Conservation (phyloP, 148 eudicot genomes). For the Pharnaceum exiguum region DNA sequence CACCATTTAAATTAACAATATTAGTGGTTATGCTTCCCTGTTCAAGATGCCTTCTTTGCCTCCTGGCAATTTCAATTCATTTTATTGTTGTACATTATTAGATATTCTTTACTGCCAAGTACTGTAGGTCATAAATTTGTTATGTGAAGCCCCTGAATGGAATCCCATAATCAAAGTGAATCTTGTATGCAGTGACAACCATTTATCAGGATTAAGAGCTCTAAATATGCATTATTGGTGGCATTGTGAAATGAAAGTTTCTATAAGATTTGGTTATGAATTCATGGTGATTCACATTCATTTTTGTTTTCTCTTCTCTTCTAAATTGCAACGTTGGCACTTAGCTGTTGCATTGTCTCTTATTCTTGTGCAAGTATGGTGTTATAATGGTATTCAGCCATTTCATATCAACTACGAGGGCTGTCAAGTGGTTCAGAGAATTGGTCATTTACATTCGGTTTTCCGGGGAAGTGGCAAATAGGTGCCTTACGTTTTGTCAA, state of each 20-base stretch:
- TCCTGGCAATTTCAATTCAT: constrained; percentile 3
- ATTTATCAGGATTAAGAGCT: background rate
- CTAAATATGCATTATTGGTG: background rate
- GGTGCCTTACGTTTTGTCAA: no score
- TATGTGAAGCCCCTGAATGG: background rate
- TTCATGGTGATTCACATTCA: no score
- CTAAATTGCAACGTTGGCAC: no score
- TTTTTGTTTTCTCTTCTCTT: no score
- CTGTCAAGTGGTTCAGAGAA: no score
- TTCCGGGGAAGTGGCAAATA: no score
- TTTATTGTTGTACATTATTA: constrained; percentile 17
- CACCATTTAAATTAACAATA: background rate
- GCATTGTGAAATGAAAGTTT: background rate
- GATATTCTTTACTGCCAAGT: background rate
- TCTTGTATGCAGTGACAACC: background rate
- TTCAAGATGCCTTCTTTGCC: constrained; percentile 10
- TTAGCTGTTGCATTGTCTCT: no score
- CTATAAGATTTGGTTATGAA: background rate
- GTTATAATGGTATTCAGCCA: no score
- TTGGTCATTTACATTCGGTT: no score
- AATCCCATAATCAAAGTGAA: background rate
- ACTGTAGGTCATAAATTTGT: background rate
- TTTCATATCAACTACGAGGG: no score
- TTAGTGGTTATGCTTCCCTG: background rate
- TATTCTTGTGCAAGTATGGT: no score